These are phyloP conservation scores for Neonectria ditissima DNA, from an alignment of 2,329 filamentous ascomycete species.

Conservation along the genomic window DNA sequence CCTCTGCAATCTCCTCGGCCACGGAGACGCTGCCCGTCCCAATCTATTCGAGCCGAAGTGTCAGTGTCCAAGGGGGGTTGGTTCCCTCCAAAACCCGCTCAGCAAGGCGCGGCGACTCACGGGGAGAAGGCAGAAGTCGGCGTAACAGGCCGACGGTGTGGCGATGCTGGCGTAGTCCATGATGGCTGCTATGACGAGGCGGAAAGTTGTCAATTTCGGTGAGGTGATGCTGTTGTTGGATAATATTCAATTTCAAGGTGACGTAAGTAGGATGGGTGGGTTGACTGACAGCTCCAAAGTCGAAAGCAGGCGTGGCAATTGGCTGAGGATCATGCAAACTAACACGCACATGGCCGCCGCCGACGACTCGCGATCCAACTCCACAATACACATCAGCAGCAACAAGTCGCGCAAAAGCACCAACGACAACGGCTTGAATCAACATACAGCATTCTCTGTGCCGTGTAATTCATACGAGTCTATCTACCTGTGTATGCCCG, in stretches of 20 bases:
- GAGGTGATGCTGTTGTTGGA: conserved; percentile 2
- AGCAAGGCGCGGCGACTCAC: conserved; percentile 57
- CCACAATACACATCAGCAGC: conserved; percentile 11
- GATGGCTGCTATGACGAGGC: neutral
- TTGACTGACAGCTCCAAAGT: conserved; percentile 4
- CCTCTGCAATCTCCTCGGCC: conserved; percentile 85
- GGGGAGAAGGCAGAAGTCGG: conserved; percentile 92
- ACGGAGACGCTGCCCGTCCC: conserved; percentile 83
- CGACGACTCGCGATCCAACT: conserved; percentile 32
- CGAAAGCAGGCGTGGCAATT: conserved; percentile 33
- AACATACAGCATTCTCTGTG: conserved; percentile 17
- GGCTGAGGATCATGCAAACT: conserved; percentile 29
- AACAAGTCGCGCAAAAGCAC: neutral
- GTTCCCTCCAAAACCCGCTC: too few relatives aligned
- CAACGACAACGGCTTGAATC: neutral
- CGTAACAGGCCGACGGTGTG: conserved; percentile 82
- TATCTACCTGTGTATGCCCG: conserved; percentile 7
- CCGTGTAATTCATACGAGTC: conserved; percentile 14
- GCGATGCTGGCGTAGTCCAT: conserved; percentile 63
- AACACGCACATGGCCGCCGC: conserved; percentile 10
- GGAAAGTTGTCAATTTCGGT: neutral
- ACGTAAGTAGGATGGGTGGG: conserved; percentile 6
- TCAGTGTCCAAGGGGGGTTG: conserved; percentile 23
- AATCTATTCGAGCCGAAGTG: conserved; percentile 63
- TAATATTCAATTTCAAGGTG: conserved; percentile 8